Base-by-base conservation (phyloP, 768 basidiomycete genomes). In the Gloeopeniophorella convolvens region DNA sequence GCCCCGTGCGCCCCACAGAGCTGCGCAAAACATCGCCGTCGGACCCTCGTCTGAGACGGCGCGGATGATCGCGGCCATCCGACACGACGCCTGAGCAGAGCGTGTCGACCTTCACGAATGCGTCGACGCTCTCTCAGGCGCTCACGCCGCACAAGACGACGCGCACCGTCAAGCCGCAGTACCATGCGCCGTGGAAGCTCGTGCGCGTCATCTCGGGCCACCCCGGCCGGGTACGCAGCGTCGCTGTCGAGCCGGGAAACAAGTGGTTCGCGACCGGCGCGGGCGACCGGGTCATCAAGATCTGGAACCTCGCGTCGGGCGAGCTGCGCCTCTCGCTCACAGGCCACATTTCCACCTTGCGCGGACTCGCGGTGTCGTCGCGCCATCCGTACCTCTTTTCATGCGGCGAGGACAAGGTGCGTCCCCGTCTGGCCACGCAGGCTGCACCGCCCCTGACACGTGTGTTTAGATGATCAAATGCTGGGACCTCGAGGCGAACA, bases 211-310 rank as follows among this genome's bases (percentile, higher is more conserved):
- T 99, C 51, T 96, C 93, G 1, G 96, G 96, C 0, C 95, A 99
- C 68, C 68, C 98, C 53, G 96, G 96, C 9, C 98, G 96, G 96
- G 95, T 99, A 13, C 80, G 96, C 49, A 86, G 87, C 61, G 87
- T 89, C 13, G 92, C 96, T 3, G 93, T 99, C 31, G 96, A 98
- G 67, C 95, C 95, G 9, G 96, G 93, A 10, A 99, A 99, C 71
- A 70, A 94, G 63, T 99, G 96, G 96, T 98, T 99, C 57, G 96
- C 89, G 1, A 93, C 93, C 0, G 96, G 96, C 51, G 96, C 96
- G 0, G 96, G 96, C 3, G 96, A 98, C 68, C 80, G 96, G 20
- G 94, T 99, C 28, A 88, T 99, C 64, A 98, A 99, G 72, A 92
- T 99, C 9, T 98, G 96, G 96, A 94, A 99, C 65, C 64, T 99